Evolutionary conservation across 768 basidiomycete species (phyloP), one percentile per base, ranked within the genome.

Genomic region (Boletus sp.): DNA sequence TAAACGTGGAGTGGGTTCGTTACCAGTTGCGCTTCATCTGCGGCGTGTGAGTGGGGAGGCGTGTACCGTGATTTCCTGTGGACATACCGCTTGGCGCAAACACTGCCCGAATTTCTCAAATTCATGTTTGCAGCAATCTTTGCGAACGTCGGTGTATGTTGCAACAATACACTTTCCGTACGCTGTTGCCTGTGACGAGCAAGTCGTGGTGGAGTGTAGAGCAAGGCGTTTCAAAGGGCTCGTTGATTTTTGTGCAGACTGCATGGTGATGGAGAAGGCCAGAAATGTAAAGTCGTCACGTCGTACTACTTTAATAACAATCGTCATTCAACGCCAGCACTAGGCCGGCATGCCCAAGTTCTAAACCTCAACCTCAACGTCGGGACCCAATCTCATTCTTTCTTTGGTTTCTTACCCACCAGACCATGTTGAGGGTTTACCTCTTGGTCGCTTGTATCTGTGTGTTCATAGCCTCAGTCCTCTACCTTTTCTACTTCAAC

Each of bases 401-500:
- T 40, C 36, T 44, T 41, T 33, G 4, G 15, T 24, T 40, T 40
- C 39, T 52, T 54, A 36, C 32, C 37, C 28, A 7, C 47, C 30
- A 28, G 44, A 51, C 53, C 58, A 87, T 89, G 83, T 74, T 90
- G 50, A 77, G 80, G 73, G 70, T 70, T 42, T 75, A 83, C 50
- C 80, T 93, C 28, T 77, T 92, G 59, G 76, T 86, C 57, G 77
- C 84, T 50, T 88, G 85, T 70, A 71, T 87, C 50, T 81, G 79
- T 65, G 82, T 80, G 29, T 71, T 79, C 59, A 48, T 82, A 36
- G 80, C 78, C 15, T 74, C 86, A 7, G 73, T 90, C 54, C 75
- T 92, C 58, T 91, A 92, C 73, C 80, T 92, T 60, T 95, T 97
- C 80, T 97, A 90, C 76, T 92, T 90, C 84, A 95, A 94, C 73